Evolutionary conservation across 2,329 filamentous ascomycete species (phyloP), one percentile per base, ranked within the genome.

Genomic region (Botrytis paeoniae): DNA sequence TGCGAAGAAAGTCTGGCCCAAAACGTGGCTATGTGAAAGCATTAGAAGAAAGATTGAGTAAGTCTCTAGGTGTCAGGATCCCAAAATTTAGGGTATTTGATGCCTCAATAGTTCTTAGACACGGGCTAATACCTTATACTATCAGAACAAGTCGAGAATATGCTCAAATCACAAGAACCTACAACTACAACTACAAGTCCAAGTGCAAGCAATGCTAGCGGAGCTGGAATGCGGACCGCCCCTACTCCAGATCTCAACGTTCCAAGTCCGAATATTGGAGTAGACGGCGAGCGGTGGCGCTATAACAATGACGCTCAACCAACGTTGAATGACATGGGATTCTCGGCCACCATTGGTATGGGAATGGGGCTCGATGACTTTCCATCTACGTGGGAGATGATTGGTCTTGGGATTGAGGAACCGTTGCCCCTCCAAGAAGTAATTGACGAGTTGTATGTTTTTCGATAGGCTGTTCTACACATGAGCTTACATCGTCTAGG

Each of bases 11-110:
- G 85, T 92, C 90, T 78, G 90, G 90, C 8, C 90, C 90, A 5
- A 92, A 92, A 82, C 84, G 90, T 80, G 90, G 90, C 74, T 92
- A 92, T 81, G 90, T 92, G 73, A 92, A 92, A 82, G 80, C 80
- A 35, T 76, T 98, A 78, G 96, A 98, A 83, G 95, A 97, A 81
- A 89, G 96, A 81, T 84, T 99, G 80, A 95, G 94, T 97, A 86
- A 84, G 92, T 84, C 73, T 85, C 86, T 75, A 54, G 63, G 32
- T 48, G 68, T 51, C 41, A 35, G 59, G 43, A 22, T 37, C 35
- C 25, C 5, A 29, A 35, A 12, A 20, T 25, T 6, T 29, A 22
- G 25, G 64, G 57, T 63, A 64, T 74, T 43, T 63, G 60, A 32
- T 45, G 73, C 73, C 79, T 71, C 72, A 22, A 43, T 54, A 39